Conservation (phyloP, 1,284 basidiomycete species). For the Naganishia liquefaciens region DNA sequence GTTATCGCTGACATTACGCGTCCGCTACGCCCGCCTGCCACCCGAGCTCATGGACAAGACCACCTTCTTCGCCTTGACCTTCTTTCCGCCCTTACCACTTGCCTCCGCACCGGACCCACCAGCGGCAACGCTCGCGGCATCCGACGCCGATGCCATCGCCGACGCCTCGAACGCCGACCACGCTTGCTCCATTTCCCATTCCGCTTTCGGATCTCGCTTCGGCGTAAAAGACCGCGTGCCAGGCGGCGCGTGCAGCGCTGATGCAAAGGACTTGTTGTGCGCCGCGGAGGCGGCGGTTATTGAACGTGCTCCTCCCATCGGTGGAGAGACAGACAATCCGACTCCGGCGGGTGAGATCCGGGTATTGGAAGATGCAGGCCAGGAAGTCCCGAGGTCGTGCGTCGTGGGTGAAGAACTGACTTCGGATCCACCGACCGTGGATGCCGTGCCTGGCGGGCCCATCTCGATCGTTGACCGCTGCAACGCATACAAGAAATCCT, state of each 20-base stretch:
- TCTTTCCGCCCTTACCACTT: constrained; percentile 55
- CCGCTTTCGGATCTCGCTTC: constrained; percentile 58
- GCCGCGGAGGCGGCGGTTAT: background rate
- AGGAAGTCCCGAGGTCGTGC: constrained; percentile 14
- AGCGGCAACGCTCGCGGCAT: constrained; percentile 3
- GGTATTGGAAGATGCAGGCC: constrained; percentile 37
- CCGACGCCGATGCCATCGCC: constrained; percentile 26
- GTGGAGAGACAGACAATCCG: constrained; percentile 33
- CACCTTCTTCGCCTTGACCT: constrained; percentile 62
- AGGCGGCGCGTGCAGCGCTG: constrained; percentile 39
- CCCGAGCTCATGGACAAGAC: constrained; percentile 34
- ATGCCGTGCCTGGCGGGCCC: constrained; percentile 31
- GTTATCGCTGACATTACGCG: too few relatives aligned
- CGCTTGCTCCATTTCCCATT: constrained; percentile 74
- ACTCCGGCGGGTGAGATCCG: constrained; percentile 33
- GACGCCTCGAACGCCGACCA: constrained; percentile 74
- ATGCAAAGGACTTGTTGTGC: constrained; percentile 37
- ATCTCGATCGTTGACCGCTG: constrained; percentile 41
- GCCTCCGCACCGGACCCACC: constrained; percentile 52
- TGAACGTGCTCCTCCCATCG: background rate
- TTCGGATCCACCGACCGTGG: constrained; percentile 52
- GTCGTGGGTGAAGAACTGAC: constrained; percentile 27
- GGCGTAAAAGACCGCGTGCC: constrained; percentile 32
- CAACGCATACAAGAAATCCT: constrained; percentile 44
- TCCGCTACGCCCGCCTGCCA: constrained; percentile 18